phyloP scores from a whole-genome alignment of 129 eudicot genomes.

The Saposhnikovia divaricata region DNA sequence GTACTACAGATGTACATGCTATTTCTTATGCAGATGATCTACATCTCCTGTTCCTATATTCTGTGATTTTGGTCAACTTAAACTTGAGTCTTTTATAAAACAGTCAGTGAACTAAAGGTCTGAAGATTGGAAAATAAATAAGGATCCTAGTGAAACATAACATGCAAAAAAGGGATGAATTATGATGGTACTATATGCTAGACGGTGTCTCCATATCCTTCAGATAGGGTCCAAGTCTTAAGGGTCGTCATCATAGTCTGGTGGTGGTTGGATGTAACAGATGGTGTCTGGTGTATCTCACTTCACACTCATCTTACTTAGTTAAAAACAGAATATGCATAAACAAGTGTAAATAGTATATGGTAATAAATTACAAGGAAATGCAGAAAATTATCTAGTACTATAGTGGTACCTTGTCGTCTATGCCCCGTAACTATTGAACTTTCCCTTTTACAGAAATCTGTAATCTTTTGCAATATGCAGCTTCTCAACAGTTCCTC shows the following conservation, averaged over 20 bases:
- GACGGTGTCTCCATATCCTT: neutral
- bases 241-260: neutral
- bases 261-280: neutral
- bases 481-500: neutral
- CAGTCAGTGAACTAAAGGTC: neutral
- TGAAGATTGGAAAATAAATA: neutral
- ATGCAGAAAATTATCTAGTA: neutral
- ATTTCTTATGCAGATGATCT: neutral
- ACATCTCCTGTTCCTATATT: neutral
- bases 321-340: neutral
- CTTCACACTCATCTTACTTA: neutral
- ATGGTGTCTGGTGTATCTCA: neutral
- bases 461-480: neutral
- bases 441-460: neutral
- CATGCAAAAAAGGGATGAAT: neutral
- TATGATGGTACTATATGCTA: neutral
- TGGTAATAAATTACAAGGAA: neutral
- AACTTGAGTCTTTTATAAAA: neutral
- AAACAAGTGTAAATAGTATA: neutral
- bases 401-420: neutral
- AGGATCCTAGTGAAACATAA: constrained; percentile 2
- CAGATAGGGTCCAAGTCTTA: neutral
- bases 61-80: neutral
- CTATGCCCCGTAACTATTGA: neutral
- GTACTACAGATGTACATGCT: neutral